phyloP scores from a whole-genome alignment of 495 filamentous ascomycete species.

The Aspergillus coremiiformis region DNA sequence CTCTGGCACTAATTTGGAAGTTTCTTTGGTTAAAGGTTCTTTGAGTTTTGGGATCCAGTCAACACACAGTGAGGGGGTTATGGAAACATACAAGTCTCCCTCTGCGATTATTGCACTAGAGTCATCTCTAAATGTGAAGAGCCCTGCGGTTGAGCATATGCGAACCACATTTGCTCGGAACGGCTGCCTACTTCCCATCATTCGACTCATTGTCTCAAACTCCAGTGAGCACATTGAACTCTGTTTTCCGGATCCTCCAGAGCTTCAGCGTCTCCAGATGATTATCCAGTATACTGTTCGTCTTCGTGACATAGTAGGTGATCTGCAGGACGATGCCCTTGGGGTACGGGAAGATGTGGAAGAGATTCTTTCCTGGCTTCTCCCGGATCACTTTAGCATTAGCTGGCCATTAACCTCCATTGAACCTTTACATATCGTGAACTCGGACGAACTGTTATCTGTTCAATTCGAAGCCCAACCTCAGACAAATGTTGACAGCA shows the following conservation, averaged over 20 bases:
- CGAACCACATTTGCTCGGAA: constrained; percentile 37
- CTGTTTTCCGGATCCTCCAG: constrained; percentile 40
- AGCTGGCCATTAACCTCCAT: constrained; percentile 40
- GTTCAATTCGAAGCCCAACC: background rate
- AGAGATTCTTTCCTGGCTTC: constrained; percentile 32
- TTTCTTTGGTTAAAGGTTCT: constrained; percentile 29
- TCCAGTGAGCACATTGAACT: constrained; percentile 51
- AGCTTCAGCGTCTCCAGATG: constrained; percentile 30
- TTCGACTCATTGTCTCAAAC: constrained; percentile 46
- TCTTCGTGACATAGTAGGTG: constrained; percentile 39
- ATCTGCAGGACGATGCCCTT: constrained; percentile 41
- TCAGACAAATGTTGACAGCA: background rate
- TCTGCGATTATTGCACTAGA: constrained; percentile 49
- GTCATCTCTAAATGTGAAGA: constrained; percentile 36
- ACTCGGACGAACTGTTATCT: constrained; percentile 19
- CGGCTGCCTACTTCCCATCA: constrained; percentile 39
- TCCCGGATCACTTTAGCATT: constrained; percentile 27
- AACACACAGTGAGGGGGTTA: constrained; percentile 30
- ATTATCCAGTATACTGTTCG: constrained; percentile 34
- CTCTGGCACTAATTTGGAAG: constrained; percentile 22
- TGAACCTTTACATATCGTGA: constrained; percentile 29
- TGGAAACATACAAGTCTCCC: constrained; percentile 35
- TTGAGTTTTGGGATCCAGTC: constrained; percentile 45
- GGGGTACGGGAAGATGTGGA: constrained; percentile 39
- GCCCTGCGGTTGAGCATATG: constrained; percentile 33